Evolutionary conservation across 768 basidiomycete genomes (phyloP).

Genomic region (Mycena filopes): DNA sequence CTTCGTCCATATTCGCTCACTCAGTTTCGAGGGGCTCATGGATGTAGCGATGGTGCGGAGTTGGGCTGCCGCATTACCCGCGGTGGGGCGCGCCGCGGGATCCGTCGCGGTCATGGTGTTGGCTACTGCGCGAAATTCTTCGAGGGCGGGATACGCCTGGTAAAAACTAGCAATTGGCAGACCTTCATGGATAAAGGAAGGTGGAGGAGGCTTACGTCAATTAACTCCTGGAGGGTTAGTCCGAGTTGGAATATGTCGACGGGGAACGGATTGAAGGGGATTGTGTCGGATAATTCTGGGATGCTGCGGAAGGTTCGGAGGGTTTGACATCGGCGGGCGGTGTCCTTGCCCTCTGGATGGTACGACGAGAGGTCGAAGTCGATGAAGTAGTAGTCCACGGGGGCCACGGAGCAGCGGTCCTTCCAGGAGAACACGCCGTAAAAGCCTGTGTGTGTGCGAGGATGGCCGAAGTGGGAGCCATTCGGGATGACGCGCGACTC

Average conservation of each 20-base stretch:
- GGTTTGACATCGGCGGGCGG: not conserved
- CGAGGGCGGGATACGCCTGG: conserved; percentile 15
- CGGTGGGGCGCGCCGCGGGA: conserved; percentile 9
- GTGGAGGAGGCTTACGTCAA: conserved; percentile 12
- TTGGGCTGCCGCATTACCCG: not conserved
- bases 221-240: not conserved
- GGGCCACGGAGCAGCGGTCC: not conserved
- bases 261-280: conserved; percentile 1
- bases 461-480: not conserved
- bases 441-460: not conserved
- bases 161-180: too few species aligned
- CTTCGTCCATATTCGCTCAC: conserved; percentile 18
- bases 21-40: not conserved
- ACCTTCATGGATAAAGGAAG: not conserved
- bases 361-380: not conserved
- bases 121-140: conserved; percentile 17
- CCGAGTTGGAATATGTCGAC: conserved; percentile 30
- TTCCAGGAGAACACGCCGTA: not conserved
- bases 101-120: conserved; percentile 12
- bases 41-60: conserved; percentile 1
- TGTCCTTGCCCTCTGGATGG: not conserved
- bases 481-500: too few species aligned
- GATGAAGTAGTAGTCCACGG: not conserved
- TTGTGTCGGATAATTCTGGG: not conserved
- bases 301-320: not conserved